Percentiles rank a stretch among this genome's conserved stretches.
phyloP scores from a whole-genome alignment of 2,329 filamentous ascomycete genomes.

The Verticillium nubilum region DNA sequence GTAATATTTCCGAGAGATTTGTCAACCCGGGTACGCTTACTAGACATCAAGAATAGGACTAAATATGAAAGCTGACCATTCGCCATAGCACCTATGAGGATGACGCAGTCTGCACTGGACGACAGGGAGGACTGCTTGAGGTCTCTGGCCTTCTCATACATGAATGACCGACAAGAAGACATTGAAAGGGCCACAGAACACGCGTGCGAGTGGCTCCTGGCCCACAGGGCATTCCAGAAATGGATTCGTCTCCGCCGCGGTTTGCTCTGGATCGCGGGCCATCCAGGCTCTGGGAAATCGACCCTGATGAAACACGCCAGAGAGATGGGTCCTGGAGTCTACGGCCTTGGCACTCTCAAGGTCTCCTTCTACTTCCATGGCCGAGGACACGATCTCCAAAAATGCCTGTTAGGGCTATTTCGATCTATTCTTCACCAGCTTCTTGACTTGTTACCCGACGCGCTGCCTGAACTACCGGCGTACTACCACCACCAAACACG shows the following conservation, averaged over 20 bases:
- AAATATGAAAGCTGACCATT: no score
- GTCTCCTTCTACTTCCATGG: constrained; percentile 31
- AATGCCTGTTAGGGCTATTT: constrained; percentile 24
- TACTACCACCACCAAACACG: constrained; percentile 8
- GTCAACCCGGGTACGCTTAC: no score
- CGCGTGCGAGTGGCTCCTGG: constrained; percentile 26
- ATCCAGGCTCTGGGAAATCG: constrained; percentile 34
- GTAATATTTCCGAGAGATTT: no score
- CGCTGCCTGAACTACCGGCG: constrained; percentile 13
- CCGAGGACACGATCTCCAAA: constrained; percentile 24
- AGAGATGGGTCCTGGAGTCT: constrained; percentile 8
- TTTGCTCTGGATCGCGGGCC: constrained; percentile 32
- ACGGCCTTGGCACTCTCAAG: constrained; percentile 7
- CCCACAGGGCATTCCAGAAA: constrained; percentile 14
- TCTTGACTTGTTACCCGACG: constrained; percentile 17
- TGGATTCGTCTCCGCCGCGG: constrained; percentile 15
- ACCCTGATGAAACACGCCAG: constrained; percentile 29
- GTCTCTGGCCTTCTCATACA: constrained; percentile 24
- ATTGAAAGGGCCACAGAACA: constrained; percentile 15
- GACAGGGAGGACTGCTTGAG: constrained; percentile 20
- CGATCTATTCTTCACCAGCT: constrained; percentile 27
- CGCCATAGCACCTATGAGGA: no score
- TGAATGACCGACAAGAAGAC: constrained; percentile 18
- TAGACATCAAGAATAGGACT: no score
- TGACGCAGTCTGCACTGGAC: background rate